A percentile compares a stretch with the other conserved stretches of the same genome.
Conservation (phyloP, 2,329 filamentous ascomycete genomes). For the Trichoderma afroharzianum region DNA sequence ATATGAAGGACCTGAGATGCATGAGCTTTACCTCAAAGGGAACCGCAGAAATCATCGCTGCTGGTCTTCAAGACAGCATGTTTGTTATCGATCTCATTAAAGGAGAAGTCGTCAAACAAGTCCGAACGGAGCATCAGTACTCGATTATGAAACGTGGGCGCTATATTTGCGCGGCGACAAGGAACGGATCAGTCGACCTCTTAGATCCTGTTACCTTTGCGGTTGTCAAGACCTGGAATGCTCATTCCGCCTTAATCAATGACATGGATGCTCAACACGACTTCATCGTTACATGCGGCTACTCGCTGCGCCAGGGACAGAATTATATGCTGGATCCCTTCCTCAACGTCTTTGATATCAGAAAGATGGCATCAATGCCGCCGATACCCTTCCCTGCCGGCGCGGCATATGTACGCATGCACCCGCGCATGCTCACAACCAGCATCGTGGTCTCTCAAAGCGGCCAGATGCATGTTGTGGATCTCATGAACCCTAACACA, state of each 20-base stretch:
- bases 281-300: slow-evolving; percentile 92
- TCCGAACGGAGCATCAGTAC: slow-evolving; percentile 72
- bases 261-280: slow-evolving; percentile 98
- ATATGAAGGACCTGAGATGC: slow-evolving; percentile 83
- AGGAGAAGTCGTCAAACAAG: slow-evolving; percentile 66
- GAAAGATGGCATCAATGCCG: slow-evolving; percentile 80
- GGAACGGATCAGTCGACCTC: slow-evolving; percentile 77
- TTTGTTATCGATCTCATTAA: slow-evolving; percentile 69
- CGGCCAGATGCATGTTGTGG: slow-evolving; percentile 92
- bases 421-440: slow-evolving; percentile 91
- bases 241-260: slow-evolving; percentile 82
- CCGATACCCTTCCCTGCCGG: slow-evolving; percentile 91
- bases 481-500: slow-evolving; percentile 88
- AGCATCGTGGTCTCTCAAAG: slow-evolving; percentile 89
- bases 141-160: slow-evolving; percentile 88
- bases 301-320: slow-evolving; percentile 70
- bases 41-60: slow-evolving; percentile 78
- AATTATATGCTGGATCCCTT: slow-evolving; percentile 85
- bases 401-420: slow-evolving; percentile 92
- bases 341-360: slow-evolving; percentile 93
- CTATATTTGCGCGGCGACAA: slow-evolving; percentile 88
- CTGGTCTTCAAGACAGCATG: slow-evolving; percentile 82
- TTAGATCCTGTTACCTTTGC: slow-evolving; percentile 75
- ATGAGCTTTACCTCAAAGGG: slow-evolving; percentile 94
- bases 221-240: slow-evolving; percentile 83